Evolutionary conservation across 768 basidiomycete species (phyloP).

Genomic region (Rubroboletus pulcherrimus): DNA sequence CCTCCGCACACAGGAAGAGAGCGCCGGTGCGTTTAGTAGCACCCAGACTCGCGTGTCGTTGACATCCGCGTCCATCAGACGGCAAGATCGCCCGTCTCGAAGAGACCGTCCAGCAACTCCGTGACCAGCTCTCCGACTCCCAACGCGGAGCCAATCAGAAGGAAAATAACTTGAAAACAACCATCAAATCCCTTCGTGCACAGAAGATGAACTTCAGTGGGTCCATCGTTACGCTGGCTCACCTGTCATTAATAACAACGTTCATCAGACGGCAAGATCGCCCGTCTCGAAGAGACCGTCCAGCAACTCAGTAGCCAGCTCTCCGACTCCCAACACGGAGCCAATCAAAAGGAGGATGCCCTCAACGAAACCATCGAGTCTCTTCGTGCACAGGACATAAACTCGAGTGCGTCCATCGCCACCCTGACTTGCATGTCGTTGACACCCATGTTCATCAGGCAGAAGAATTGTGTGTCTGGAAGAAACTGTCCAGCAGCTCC

Average conservation of each 20-base stretch:
- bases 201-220: too few relatives aligned
- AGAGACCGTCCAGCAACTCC: background rate
- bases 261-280: too few relatives aligned
- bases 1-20: background rate
- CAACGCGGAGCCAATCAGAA: background rate
- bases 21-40: background rate
- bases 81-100: background rate
- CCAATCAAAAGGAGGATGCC: too few relatives aligned
- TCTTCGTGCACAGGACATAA: too few relatives aligned
- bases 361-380: too few relatives aligned
- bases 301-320: too few relatives aligned
- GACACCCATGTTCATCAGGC: background rate
- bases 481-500: background rate
- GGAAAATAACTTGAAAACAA: too few relatives aligned
- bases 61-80: background rate
- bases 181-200: too few relatives aligned
- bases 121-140: background rate
- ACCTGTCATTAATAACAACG: too few relatives aligned
- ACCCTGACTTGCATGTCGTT: background rate
- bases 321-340: too few relatives aligned
- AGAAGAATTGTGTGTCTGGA: background rate
- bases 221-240: too few relatives aligned
- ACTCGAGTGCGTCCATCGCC: background rate
- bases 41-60: background rate
- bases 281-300: too few relatives aligned